Base-by-base conservation (phyloP, 108 stramenopile genomes). In the Poteriospumella lacustris region DNA sequence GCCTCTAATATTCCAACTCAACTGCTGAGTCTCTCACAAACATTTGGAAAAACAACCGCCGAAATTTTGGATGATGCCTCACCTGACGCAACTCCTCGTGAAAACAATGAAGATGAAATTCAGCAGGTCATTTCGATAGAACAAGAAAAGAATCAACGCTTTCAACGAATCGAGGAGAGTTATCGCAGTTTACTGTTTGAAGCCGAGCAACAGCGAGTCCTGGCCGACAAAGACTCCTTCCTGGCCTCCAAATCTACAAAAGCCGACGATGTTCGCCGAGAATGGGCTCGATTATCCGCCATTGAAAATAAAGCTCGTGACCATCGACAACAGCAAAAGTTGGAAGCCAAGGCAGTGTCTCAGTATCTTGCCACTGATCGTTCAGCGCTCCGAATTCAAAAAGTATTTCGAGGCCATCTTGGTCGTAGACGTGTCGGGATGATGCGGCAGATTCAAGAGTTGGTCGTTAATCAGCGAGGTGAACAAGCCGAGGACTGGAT, bases 61-160 rank as follows among this genome's bases (percentile, higher is more conserved):
- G 82, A 82, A 36, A 59, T 82, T 1, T 81, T 82, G 77, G 82
- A 82, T 3, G 82, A 81, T 3, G 77, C 76, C 34, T 36, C 82
- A 2, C 80, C 80, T 43, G 68, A 76, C 62, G 19, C 42, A 9
- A 68, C 72, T 24, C 75, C 79, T 78, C 80, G 47, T 76, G 33
- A 36, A 15, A 19, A 68, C 64, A 19, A 68, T 76, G 33, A 36
- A 15, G 64, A 68, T 19, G 64, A 68, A 36, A 68, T 15, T 19
- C 12, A 68, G 36, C 64, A 68, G 64, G 24, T 15, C 15, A 56
- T 19, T 56, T 56, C 52, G 15, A 28, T 5, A 38, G 68, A 78
- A 68, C 78, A 76, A n/a, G 36, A 58, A 69, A 24, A 34, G 1
- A n/a, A 1, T 15, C 41, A 9, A 40, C 64, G 12, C 34, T 33